Conservation (phyloP, 73 alveolate genomes). For the Symbiodinium pilosum region DNA sequence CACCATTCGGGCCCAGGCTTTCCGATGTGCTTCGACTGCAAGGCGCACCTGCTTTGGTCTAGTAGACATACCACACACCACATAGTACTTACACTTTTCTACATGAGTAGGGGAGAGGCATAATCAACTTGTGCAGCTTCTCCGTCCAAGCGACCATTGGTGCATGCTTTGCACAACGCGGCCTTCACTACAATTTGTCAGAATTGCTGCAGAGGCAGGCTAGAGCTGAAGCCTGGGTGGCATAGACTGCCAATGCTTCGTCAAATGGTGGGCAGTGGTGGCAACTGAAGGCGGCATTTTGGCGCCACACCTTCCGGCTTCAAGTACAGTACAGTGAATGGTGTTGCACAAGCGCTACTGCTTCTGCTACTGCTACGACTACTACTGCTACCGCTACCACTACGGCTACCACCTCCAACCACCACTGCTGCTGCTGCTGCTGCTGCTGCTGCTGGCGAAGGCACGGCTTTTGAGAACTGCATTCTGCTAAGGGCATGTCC, state of each 20-base stretch:
- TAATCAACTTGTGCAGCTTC: background rate
- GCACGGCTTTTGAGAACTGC: too few species aligned
- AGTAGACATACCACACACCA: too few species aligned
- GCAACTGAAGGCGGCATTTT: slow-evolving; percentile 63
- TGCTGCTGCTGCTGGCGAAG: too few species aligned
- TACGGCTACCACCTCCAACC: too few species aligned
- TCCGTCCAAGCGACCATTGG: background rate
- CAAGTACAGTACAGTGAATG: too few species aligned
- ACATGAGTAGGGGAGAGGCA: background rate
- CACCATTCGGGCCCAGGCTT: background rate
- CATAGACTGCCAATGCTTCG: slow-evolving; percentile 60
- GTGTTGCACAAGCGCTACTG: too few species aligned
- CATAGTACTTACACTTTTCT: too few species aligned
- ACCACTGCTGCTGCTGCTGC: too few species aligned
- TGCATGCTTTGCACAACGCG: background rate
- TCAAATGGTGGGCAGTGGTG: slow-evolving; percentile 93
- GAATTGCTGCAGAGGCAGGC: too few species aligned
- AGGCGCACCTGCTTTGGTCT: slow-evolving; percentile 26
- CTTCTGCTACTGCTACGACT: too few species aligned
- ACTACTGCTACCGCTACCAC: too few species aligned
- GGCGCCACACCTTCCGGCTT: slow-evolving; percentile 54
- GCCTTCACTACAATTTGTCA: background rate
- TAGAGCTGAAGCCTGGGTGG: slow-evolving; percentile 18
- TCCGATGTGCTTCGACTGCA: slow-evolving; percentile 41
- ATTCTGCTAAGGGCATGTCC: too few species aligned